These are phyloP conservation scores for Balakata baccata DNA, from an alignment of 345 rosid species.

Conservation along the genomic window DNA sequence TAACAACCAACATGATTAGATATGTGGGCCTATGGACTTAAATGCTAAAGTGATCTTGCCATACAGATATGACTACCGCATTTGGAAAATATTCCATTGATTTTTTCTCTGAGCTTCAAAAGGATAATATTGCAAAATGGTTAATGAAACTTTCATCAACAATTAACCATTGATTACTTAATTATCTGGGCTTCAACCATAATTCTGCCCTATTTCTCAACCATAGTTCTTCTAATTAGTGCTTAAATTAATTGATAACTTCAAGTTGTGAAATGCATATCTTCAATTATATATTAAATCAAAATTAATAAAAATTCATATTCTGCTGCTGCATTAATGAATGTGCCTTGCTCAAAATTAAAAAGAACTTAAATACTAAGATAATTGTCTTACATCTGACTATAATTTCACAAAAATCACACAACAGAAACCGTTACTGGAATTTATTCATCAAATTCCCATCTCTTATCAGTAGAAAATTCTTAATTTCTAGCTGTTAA, in stretches of 20 bases:
- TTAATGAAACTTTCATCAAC: constrained; percentile 11
- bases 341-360: background rate
- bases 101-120: constrained; percentile 18
- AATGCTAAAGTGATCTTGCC: constrained; percentile 36
- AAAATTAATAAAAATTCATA: background rate
- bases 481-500: too few species aligned
- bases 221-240: background rate
- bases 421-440: background rate
- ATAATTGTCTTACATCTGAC: background rate
- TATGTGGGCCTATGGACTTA: constrained; percentile 48
- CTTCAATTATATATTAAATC: too few species aligned
- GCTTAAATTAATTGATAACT: too few species aligned
- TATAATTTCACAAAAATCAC: background rate
- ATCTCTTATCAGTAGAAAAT: background rate
- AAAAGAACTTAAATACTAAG: background rate
- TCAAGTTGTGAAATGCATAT: too few species aligned
- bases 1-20: constrained; percentile 62
- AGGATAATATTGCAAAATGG: constrained; percentile 27
- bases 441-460: background rate
- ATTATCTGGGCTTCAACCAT: background rate
- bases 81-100: constrained; percentile 26
- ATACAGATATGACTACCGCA: constrained; percentile 39
- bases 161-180: background rate
- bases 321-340: background rate
- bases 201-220: background rate